Percentiles rank a stretch among this genome's conserved stretches.
phyloP scores from a whole-genome alignment of 345 rosid species.

The Eucalyptus globulus region DNA sequence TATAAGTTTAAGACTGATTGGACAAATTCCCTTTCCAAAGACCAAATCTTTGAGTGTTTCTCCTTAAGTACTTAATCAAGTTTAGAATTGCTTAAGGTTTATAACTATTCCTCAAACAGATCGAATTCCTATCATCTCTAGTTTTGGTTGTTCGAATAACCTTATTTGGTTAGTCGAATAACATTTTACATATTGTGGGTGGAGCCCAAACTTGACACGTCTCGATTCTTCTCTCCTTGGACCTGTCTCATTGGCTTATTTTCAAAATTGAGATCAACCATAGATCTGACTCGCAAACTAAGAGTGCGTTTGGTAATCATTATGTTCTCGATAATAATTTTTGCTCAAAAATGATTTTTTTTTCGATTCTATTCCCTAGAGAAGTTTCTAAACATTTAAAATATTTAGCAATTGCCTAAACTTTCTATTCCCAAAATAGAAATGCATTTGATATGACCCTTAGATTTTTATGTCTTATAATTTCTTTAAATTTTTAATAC shows the following conservation, averaged over 20 bases:
- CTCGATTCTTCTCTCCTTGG: not conserved
- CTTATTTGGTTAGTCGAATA: not conserved
- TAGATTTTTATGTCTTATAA: too few relatives aligned
- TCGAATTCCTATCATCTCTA: not conserved
- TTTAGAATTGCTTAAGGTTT: not conserved
- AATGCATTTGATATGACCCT: too few relatives aligned
- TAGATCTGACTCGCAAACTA: not conserved
- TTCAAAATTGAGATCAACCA: not conserved
- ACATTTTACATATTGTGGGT: not conserved
- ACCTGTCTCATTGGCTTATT: not conserved
- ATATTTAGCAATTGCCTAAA: too few relatives aligned
- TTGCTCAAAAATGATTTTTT: too few relatives aligned
- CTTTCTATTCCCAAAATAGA: too few relatives aligned
- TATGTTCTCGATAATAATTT: too few relatives aligned
- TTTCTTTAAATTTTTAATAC: too few relatives aligned
- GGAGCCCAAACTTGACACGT: not conserved
- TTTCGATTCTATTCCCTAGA: too few relatives aligned
- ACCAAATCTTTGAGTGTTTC: not conserved
- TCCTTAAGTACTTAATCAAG: not conserved
- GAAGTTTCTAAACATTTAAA: too few relatives aligned
- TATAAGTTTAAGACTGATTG: too few relatives aligned
- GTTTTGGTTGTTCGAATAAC: not conserved
- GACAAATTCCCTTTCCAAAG: too few relatives aligned
- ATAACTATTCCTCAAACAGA: not conserved
- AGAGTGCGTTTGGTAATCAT: too few relatives aligned